Conservation (phyloP, 164 flowering plant species). For the Nelumbo lutea region DNA sequence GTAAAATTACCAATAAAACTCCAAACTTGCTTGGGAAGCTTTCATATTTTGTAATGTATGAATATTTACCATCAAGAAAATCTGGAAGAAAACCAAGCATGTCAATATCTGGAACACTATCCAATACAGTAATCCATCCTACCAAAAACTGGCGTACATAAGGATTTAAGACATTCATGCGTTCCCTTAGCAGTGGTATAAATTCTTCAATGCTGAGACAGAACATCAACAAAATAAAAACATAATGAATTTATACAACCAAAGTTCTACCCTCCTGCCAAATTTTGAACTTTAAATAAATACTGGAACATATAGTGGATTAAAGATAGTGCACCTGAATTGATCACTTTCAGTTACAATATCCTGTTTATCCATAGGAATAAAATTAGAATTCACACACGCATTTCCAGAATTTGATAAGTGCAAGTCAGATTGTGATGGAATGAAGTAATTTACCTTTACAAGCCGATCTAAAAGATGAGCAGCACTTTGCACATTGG, state of each 20-base stretch:
- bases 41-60: not conserved
- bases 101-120: slow-evolving; percentile 97
- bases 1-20: slow-evolving; percentile 2
- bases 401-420: not conserved
- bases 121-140: slow-evolving; percentile 98
- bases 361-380: slow-evolving; percentile 51
- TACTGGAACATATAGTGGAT: no score
- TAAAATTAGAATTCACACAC: slow-evolving; percentile 1
- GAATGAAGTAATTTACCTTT: slow-evolving; percentile 46
- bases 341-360: slow-evolving; percentile 99
- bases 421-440: not conserved
- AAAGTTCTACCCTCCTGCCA: not conserved
- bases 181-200: slow-evolving; percentile 91
- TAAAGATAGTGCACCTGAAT: slow-evolving; percentile 59
- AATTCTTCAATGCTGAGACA: slow-evolving; percentile 91
- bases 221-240: slow-evolving; percentile 3
- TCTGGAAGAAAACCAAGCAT: slow-evolving; percentile 99
- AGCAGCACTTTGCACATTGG: slow-evolving; percentile 98
- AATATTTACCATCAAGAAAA: slow-evolving; percentile 91
- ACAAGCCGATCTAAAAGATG: slow-evolving; percentile 97
- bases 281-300: no score
- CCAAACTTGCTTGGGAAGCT: not conserved
- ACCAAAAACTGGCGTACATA: slow-evolving; percentile 96
- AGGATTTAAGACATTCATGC: slow-evolving; percentile 90
- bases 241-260: slow-evolving; percentile 5